Percentiles rank a stretch among this genome's conserved stretches.
Conservation (phyloP, 2,329 filamentous ascomycete genomes). For the Phialophora chinensis region DNA sequence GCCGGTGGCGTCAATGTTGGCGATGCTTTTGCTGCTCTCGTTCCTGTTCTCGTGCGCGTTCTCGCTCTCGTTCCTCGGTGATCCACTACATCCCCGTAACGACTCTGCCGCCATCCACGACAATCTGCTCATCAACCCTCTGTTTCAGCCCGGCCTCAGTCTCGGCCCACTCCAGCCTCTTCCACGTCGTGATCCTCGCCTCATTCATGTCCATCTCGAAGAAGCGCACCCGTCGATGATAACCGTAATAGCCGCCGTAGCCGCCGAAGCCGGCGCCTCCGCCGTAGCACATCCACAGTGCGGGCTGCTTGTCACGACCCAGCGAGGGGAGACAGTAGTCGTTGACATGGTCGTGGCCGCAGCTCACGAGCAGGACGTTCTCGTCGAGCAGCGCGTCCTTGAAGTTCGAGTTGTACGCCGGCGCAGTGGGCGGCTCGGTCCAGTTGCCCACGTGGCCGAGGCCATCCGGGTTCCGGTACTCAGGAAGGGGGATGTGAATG, state of each 20-base stretch:
- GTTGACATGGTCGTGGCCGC: conserved; percentile 95
- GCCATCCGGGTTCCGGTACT: conserved; percentile 72
- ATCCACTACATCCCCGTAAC: conserved; percentile 42
- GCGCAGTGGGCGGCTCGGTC: conserved; percentile 85
- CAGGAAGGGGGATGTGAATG: conserved; percentile 94
- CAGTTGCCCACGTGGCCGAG: conserved; percentile 69
- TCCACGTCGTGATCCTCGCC: conserved; percentile 88
- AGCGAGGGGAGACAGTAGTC: conserved; percentile 83
- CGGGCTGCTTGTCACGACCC: conserved; percentile 61
- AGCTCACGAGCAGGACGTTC: conserved; percentile 84
- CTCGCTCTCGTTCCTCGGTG: neutral
- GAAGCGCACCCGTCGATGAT: conserved; percentile 79
- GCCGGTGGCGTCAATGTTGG: neutral
- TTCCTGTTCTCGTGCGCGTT: neutral
- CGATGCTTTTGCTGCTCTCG: neutral
- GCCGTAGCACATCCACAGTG: conserved; percentile 97
- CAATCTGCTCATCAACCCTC: conserved; percentile 64
- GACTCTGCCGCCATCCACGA: conserved; percentile 65
- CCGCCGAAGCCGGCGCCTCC: conserved; percentile 92
- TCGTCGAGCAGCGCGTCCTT: conserved; percentile 85
- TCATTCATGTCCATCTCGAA: conserved; percentile 95
- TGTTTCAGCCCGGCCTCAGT: conserved; percentile 46
- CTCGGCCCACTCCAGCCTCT: conserved; percentile 75
- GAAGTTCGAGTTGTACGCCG: conserved; percentile 89
- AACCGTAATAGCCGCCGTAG: conserved; percentile 89